Evolutionary conservation across 352 stramenopile species (phyloP).

Genomic region (Phytopythium montanum): DNA sequence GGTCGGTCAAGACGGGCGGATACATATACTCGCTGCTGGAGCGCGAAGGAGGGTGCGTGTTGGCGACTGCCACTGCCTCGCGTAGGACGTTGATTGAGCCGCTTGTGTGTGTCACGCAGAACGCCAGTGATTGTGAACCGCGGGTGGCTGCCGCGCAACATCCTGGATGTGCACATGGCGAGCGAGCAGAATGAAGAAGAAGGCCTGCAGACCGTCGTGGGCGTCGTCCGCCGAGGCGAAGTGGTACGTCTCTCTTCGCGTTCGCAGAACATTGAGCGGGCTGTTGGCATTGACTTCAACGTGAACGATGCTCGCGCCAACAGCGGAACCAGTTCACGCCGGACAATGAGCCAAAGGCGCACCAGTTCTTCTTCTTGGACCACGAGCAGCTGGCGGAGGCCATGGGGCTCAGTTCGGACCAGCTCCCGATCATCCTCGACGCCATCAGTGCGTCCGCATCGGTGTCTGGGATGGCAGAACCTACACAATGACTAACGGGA

Average conservation of each 20-base stretch:
- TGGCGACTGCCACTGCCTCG: background rate
- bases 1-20: constrained; percentile 74
- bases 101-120: constrained; percentile 21
- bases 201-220: constrained; percentile 49
- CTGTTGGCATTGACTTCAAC: background rate
- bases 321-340: constrained; percentile 80
- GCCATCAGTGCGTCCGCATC: constrained; percentile 37
- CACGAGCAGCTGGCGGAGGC: constrained; percentile 71
- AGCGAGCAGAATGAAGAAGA: constrained; percentile 52
- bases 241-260: constrained; percentile 34
- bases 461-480: constrained; percentile 5
- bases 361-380: constrained; percentile 83
- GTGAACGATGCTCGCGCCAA: constrained; percentile 3
- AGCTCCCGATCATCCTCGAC: constrained; percentile 77
- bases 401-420: constrained; percentile 62
- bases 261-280: background rate
- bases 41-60: constrained; percentile 54
- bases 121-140: constrained; percentile 85
- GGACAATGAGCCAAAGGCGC: constrained; percentile 66
- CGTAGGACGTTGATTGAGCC: background rate
- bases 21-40: constrained; percentile 85
- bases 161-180: constrained; percentile 69
- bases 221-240: constrained; percentile 78
- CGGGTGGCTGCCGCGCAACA: constrained; percentile 74
- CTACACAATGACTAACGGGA: background rate